Base-by-base conservation (phyloP, 768 basidiomycete species). In the Boletus rufocinnamomeus region DNA sequence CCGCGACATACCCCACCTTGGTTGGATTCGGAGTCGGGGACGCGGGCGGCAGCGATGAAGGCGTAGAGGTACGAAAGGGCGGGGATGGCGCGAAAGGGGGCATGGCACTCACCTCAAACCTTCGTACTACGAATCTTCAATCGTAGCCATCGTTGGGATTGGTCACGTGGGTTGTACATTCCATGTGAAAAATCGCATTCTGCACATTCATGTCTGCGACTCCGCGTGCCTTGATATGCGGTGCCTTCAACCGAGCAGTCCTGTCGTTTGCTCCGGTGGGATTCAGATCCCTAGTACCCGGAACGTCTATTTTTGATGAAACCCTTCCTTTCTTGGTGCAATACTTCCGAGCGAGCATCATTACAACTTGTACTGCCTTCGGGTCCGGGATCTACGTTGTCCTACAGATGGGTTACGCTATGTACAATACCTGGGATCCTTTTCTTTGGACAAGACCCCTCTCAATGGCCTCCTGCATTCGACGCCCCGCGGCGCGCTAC, bases 121-220 rank as follows among this genome's bases (percentile, higher is more conserved):
- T 83, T 60, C 83, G 87, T n/a, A n/a, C n/a, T n/a, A n/a, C n/a
- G n/a, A n/a, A n/a, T n/a, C n/a, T n/a, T n/a, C n/a, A n/a, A n/a
- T 16, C 83, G 87, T 19, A 87, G 87, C 8, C 65, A 75, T 47
- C 84, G 83, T 16, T 88, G 87, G 86, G 73, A 80, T 44, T 87
- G 84, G 81, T 83, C 84, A 2, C 62, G 69, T 30, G 59, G 65
- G 23, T 16, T 67, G 11, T 52, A 66, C 48, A 37, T 72, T 27
- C 69, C 74, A 6, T 68, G 56, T 6, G 79, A 82, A 60, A 1
- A 76, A 80, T 23, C 75, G 67, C 10, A 19, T 57, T 69, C 19
- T 59, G 70, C 8, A 77, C 80, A 0, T 49, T 77, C 8, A 10
- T 61, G 19, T 76, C 74, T 23, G 63, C 75, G 27, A 34, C 79